Evolutionary conservation across 2,329 filamentous ascomycete genomes (phyloP).

Genomic region (Fusarium sp.): DNA sequence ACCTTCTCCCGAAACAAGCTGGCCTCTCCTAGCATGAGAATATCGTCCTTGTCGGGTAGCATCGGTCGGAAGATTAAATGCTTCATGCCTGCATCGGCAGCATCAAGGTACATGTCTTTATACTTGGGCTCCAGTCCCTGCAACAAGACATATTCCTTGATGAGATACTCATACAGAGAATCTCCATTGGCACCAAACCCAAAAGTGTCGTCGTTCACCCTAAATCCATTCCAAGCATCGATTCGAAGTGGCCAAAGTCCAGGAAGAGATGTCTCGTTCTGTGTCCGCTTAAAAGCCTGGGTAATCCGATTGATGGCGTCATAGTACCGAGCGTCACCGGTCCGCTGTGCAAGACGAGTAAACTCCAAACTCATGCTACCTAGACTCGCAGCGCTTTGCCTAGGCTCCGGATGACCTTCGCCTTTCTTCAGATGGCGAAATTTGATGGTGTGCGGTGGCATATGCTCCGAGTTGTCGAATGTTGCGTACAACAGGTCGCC

Average conservation of each 20-base stretch:
- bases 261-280: constrained; percentile 66
- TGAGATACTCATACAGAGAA: constrained; percentile 74
- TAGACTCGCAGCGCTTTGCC: constrained; percentile 52
- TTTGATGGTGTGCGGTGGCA: constrained; percentile 65
- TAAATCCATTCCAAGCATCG: constrained; percentile 54
- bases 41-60: constrained; percentile 65
- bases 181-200: constrained; percentile 64
- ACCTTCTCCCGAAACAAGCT: constrained; percentile 50
- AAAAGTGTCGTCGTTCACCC: constrained; percentile 55
- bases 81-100: constrained; percentile 67
- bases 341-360: constrained; percentile 72
- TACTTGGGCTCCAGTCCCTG: constrained; percentile 64
- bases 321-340: constrained; percentile 69
- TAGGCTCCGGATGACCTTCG: constrained; percentile 46
- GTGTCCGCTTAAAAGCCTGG: constrained; percentile 64
- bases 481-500: constrained; percentile 72
- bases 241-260: constrained; percentile 72
- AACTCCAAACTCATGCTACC: constrained; percentile 72
- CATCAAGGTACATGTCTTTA: constrained; percentile 56
- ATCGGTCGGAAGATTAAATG: constrained; percentile 76
- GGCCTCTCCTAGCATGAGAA: constrained; percentile 68
- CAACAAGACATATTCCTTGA: constrained; percentile 73
- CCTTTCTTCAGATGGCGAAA: constrained; percentile 56
- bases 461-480: constrained; percentile 74
- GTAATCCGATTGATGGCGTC: constrained; percentile 70